phyloP scores from a whole-genome alignment of 1,284 basidiomycete genomes.

The Uromyces viciae-fabae region DNA sequence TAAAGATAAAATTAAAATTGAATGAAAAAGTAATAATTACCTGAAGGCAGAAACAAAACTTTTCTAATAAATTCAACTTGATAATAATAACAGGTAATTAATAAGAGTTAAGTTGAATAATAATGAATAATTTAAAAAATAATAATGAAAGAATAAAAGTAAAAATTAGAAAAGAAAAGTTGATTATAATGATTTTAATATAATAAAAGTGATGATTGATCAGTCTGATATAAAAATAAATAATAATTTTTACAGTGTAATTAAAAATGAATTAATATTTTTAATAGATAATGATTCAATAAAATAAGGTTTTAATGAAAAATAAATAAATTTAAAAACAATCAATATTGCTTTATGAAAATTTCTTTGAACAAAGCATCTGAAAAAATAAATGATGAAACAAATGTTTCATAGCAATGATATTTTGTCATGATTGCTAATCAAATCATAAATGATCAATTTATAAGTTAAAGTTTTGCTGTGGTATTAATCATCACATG shows the following conservation, averaged over 20 bases:
- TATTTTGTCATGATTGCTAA: too few species aligned
- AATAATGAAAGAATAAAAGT: background rate
- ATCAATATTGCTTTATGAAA: background rate
- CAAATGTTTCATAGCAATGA: background rate
- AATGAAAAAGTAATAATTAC: too few species aligned
- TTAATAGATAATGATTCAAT: background rate
- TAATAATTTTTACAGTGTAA: background rate
- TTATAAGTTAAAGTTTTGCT: too few species aligned
- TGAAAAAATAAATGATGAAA: background rate
- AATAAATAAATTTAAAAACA: background rate
- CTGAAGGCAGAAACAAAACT: too few species aligned
- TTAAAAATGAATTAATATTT: background rate
- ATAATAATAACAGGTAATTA: background rate
- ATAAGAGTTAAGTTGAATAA: background rate
- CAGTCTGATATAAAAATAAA: background rate
- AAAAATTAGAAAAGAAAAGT: background rate
- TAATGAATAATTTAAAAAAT: background rate
- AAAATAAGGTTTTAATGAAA: too few species aligned
- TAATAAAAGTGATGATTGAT: background rate
- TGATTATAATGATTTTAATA: background rate
- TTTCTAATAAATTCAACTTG: background rate
- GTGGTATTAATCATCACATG: too few species aligned
- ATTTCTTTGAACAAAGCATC: too few species aligned
- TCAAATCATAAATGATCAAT: too few species aligned
- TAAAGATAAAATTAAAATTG: too few species aligned